Conservation (phyloP, 768 basidiomycete genomes). For the Atractiella rhizophila region DNA sequence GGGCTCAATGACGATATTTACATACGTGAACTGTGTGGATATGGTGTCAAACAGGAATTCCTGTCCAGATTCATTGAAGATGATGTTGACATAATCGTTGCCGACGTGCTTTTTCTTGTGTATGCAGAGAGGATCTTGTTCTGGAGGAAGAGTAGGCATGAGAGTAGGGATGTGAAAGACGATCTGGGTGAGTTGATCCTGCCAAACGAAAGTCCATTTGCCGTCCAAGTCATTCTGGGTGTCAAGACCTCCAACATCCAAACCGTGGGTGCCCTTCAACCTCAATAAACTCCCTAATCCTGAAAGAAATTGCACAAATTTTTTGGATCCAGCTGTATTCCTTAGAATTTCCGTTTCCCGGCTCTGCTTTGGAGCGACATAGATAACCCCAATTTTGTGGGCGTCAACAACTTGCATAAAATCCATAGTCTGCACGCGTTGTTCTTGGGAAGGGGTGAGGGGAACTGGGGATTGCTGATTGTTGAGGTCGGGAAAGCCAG, state of each 20-base stretch:
- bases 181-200: constrained; percentile 89
- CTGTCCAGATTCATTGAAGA: constrained; percentile 90
- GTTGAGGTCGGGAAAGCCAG: constrained; percentile 35
- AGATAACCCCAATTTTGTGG: constrained; percentile 86
- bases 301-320: constrained; percentile 77
- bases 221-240: constrained; percentile 56
- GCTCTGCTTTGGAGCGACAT: constrained; percentile 74
- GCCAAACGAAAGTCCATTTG: constrained; percentile 94
- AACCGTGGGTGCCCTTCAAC: constrained; percentile 64
- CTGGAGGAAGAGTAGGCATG: constrained; percentile 64
- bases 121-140: constrained; percentile 40
- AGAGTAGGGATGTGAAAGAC: constrained; percentile 89
- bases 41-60: constrained; percentile 80
- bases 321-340: constrained; percentile 78
- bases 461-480: constrained; percentile 27
- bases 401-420: constrained; percentile 83
- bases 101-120: constrained; percentile 90
- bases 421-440: constrained; percentile 39
- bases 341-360: constrained; percentile 59
- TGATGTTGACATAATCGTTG: constrained; percentile 82
- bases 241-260: constrained; percentile 76
- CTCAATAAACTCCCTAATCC: constrained; percentile 69
- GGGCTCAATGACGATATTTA: constrained; percentile 90
- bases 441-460: constrained; percentile 28
- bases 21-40: constrained; percentile 76